Base-by-base conservation (phyloP, 768 basidiomycete genomes). In the Leccinum olivaceopallidum region DNA sequence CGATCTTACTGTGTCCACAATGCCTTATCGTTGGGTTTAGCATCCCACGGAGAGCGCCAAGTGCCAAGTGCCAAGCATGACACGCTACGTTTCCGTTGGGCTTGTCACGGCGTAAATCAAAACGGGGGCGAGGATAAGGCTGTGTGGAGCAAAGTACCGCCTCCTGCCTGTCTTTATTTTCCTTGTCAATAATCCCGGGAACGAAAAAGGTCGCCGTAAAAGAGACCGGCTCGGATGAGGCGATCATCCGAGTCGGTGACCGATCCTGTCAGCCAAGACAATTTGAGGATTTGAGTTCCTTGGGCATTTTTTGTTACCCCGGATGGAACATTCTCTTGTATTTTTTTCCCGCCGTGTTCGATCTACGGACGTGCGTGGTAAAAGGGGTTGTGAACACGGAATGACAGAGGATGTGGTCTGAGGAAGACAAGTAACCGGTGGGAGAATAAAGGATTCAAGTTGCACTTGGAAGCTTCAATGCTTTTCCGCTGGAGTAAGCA, bases 401-500 rank as follows among this genome's bases (percentile, higher is more conserved):
- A 89, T 95, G 86, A 96, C 95, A 5, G 89, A 94, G 69, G 95
- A 95, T 6, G 92, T 83, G 77, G 84, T 30, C 82, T 77, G 44
- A 84, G 83, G 30, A 87, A 73, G 77, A 91, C 85, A 18, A 89
- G 85, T 47, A 85, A 85, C 69, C 88, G 84, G 9, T 90, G 86
- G 51, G 90, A 42, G 9, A 18, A 44, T 20, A 20, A 44, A 87
- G 65, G 90, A 93, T 64, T 30, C 30, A 30, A 30, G 30, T 30
- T 79, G 92, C 60, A 94, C 90, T 63, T 95, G 94, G 93, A 90
- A 95, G 73, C 93, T 95, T 75, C 92, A 44, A 26, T 39, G 13
- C 24, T 51, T 28, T 24, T 4, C 26, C 9, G 14, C 28, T 51
- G 50, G 28, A 51, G 62, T 48, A 56, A 20, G 20, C 9, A 20